Evolutionary conservation across 805 yeast species (phyloP), one percentile per base, ranked within the genome.

Genomic region (Limtongozyma cylindracea): DNA sequence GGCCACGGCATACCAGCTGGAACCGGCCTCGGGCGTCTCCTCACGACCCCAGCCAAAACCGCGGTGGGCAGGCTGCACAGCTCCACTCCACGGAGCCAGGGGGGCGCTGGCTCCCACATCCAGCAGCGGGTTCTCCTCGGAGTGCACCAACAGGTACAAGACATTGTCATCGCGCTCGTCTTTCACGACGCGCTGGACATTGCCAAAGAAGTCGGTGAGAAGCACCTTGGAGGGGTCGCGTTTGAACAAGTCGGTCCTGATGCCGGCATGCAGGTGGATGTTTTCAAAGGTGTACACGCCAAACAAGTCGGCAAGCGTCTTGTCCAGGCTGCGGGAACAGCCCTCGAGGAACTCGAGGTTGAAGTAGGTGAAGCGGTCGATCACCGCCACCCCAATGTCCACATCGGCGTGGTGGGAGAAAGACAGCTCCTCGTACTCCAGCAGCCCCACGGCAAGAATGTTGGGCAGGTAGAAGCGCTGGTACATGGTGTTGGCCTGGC

Each of bases 401-500:
- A 72, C 62, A 41, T 88, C 99, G 1, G 95, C 77, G 41, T 78
- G 93, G 37, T 88, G 96, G 2, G 95, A 80, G 38, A 80, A 88
- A 3, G 93, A 77, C 22, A 84, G 68, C 45, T 88, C 94, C 24
- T 72, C 92, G 6, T 77, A 29, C 31, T 60, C 72, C 7, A 91
- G 73, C 1, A 94, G 78, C 1, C 98, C 99, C 17, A 84, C 91
- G 1, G 94, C 77, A 23, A 88, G 45, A 20, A 88, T 64, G 40
- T 88, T 80, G 16, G 98, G 96, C 7, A 93, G 72, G 40, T 78
- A 80, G 38, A 84, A 67, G 37, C 72, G 63, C 25, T 91, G 70
- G 47, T 73, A 88, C 98, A 88, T 84, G 10, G 98, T 78, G 45
- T 84, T 88, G 13, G 98, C 98, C 51, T 88, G 98, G 39, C 99